A percentile compares a stretch with the other conserved stretches of the same genome.
phyloP scores from a whole-genome alignment of 2,329 filamentous ascomycete species.

The Rhynchosporium secalis region DNA sequence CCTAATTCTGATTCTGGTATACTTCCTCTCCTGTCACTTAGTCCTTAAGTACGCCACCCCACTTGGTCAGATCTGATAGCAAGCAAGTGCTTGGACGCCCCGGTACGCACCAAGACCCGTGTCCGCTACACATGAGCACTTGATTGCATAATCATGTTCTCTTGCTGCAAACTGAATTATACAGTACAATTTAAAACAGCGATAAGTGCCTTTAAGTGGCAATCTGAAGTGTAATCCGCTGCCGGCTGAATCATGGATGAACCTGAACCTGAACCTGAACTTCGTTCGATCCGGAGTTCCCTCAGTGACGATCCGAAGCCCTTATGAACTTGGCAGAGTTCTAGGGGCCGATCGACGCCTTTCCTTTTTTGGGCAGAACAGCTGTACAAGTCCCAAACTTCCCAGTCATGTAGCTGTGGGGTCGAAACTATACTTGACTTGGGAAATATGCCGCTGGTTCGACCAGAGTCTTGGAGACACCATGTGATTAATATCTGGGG shows the following conservation, averaged over 20 bases:
- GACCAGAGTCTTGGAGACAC: neutral
- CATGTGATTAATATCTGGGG: neutral
- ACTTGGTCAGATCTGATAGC: neutral
- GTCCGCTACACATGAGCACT: neutral
- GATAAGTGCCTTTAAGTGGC: neutral
- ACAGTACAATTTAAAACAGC: neutral
- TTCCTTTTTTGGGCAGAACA: slow-evolving; percentile 10
- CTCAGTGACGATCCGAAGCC: slow-evolving; percentile 2
- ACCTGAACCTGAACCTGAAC: too few species aligned
- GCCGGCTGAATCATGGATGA: too few species aligned
- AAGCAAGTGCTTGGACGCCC: neutral
- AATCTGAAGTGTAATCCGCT: neutral
- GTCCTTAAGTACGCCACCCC: neutral
- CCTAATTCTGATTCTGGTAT: neutral
- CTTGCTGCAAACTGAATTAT: neutral
- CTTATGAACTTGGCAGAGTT: slow-evolving; percentile 8
- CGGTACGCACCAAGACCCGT: neutral
- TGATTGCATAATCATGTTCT: slow-evolving; percentile 17
- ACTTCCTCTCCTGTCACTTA: neutral
- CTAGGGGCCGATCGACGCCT: slow-evolving; percentile 13
- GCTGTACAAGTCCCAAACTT: neutral
- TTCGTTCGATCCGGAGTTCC: too few species aligned
- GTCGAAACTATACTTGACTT: slow-evolving; percentile 1
- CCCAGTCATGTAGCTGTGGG: neutral
- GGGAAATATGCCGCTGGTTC: neutral